phyloP scores from a whole-genome alignment of 768 basidiomycete species.

The Lentinula aciculospora region DNA sequence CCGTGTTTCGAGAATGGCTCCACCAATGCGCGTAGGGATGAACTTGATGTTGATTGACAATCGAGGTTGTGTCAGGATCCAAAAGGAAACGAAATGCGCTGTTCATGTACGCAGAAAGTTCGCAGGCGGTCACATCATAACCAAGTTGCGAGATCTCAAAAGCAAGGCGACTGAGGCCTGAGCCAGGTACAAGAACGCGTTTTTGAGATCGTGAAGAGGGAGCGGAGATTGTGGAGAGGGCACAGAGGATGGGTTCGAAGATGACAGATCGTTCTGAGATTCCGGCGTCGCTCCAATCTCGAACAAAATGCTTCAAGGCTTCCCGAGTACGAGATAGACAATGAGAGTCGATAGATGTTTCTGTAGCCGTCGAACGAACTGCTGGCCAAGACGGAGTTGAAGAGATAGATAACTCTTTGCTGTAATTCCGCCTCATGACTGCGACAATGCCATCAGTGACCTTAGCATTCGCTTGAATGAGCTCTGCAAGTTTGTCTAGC shows the following conservation, averaged over 20 bases:
- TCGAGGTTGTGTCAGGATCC: constrained; percentile 36
- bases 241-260: constrained; percentile 50
- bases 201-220: constrained; percentile 11
- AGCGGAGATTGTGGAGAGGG: constrained; percentile 23
- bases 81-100: constrained; percentile 55
- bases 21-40: constrained; percentile 66
- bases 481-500: constrained; percentile 34
- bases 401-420: background rate
- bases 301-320: constrained; percentile 60
- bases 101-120: constrained; percentile 63
- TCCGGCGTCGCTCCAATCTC: constrained; percentile 67
- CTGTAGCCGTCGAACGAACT: background rate
- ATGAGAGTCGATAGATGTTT: constrained; percentile 11
- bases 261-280: constrained; percentile 45
- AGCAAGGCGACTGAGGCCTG: constrained; percentile 58
- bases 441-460: constrained; percentile 36
- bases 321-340: constrained; percentile 45
- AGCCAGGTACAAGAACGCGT: constrained; percentile 57
- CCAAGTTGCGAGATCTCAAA: constrained; percentile 65
- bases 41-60: constrained; percentile 41
- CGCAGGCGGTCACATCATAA: constrained; percentile 54
- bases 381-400: constrained; percentile 14
- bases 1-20: constrained; percentile 55
- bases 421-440: constrained; percentile 19
- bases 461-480: constrained; percentile 20